Conservation (phyloP, 1,139 yeast species). For the Yamadazyma epiphylla region DNA sequence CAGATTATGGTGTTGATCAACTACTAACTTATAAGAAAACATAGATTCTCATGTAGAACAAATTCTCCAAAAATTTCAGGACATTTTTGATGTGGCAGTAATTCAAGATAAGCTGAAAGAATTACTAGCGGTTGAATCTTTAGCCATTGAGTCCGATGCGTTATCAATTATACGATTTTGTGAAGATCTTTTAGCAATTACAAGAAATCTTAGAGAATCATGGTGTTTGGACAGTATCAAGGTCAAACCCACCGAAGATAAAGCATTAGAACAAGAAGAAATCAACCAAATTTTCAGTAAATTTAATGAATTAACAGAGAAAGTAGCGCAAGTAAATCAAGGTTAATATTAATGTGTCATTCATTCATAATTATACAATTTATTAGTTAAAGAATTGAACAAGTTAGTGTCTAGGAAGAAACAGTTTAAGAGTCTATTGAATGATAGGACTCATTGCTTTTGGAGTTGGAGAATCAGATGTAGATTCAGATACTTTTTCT, state of each 20-base stretch:
- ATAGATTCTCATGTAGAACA: conserved; percentile 42
- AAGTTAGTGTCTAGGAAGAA: too few relatives aligned
- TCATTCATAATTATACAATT: conserved; percentile 1
- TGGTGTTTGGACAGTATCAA: conserved; percentile 57
- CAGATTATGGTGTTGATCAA: background rate
- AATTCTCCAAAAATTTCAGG: conserved; percentile 40
- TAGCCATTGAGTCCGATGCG: conserved; percentile 54
- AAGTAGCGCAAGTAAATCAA: conserved; percentile 18
- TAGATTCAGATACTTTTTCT: conserved; percentile 25
- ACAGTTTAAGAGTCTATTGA: too few relatives aligned
- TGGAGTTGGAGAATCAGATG: conserved; percentile 2
- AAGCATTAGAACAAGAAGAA: conserved; percentile 19
- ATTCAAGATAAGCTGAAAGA: conserved; percentile 48
- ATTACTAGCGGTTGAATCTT: conserved; percentile 49
- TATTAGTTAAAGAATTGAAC: too few relatives aligned
- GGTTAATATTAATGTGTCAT: background rate
- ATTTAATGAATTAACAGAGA: conserved; percentile 39
- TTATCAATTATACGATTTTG: conserved; percentile 48
- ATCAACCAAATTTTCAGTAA: conserved; percentile 27
- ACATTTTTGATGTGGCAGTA: conserved; percentile 40
- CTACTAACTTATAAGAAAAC: conserved; percentile 27
- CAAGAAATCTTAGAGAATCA: conserved; percentile 48
- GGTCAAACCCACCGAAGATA: conserved; percentile 19
- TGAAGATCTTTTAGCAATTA: conserved; percentile 49
- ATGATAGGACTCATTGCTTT: conserved; percentile 5